These are phyloP conservation scores for Dothistroma pini DNA, from an alignment of 2,329 filamentous ascomycete species.

Conservation along the genomic window DNA sequence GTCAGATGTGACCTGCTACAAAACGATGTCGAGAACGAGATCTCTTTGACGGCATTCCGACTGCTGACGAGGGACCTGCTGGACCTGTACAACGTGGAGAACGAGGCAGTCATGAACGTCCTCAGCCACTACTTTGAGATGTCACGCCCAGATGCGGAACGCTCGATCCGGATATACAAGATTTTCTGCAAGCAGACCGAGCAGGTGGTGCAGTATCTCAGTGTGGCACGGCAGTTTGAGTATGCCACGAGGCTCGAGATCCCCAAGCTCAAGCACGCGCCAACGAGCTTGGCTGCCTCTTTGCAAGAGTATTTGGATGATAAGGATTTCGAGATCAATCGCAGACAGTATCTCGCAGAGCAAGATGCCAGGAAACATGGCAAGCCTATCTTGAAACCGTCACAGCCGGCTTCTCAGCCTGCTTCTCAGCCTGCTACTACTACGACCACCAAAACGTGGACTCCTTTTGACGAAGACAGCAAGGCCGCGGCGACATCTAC, in stretches of 20 bases:
- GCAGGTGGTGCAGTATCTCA: constrained; percentile 83
- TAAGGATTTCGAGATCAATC: constrained; percentile 89
- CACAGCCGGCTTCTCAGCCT: constrained; percentile 32
- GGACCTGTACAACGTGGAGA: constrained; percentile 88
- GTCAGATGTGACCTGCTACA: constrained; percentile 88
- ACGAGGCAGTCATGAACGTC: constrained; percentile 96
- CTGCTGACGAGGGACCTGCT: constrained; percentile 86
- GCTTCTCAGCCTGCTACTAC: constrained; percentile 35
- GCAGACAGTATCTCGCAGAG: constrained; percentile 86
- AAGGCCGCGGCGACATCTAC: constrained; percentile 23
- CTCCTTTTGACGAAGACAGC: constrained; percentile 20
- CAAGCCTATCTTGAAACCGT: constrained; percentile 36
- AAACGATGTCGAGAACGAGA: constrained; percentile 90
- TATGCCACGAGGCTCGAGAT: constrained; percentile 90
- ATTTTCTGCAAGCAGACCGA: constrained; percentile 90
- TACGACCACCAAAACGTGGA: constrained; percentile 35
- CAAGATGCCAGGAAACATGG: constrained; percentile 65
- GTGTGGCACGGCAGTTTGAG: constrained; percentile 83
- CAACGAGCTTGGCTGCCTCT: constrained; percentile 82
- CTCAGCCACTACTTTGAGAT: constrained; percentile 97
- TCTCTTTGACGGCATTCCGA: constrained; percentile 89
- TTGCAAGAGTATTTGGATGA: constrained; percentile 94
- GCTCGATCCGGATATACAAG: constrained; percentile 87
- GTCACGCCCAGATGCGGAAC: constrained; percentile 88
- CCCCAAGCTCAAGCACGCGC: constrained; percentile 94